Conservation (phyloP, 495 filamentous ascomycete species). For the Penicillium crystallinum region DNA sequence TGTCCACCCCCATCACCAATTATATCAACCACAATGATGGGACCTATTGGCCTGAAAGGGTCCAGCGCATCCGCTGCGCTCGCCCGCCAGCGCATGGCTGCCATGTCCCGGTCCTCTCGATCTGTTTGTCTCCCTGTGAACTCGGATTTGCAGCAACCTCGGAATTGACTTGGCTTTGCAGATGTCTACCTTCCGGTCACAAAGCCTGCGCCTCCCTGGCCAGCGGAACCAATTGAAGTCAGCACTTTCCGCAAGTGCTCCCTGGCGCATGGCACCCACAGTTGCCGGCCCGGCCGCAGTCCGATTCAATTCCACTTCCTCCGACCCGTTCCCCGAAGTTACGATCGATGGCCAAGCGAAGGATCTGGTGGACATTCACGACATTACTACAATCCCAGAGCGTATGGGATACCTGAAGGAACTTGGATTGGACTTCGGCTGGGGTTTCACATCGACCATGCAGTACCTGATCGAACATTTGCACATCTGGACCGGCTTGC, state of each 20-base stretch:
- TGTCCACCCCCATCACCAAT: slow-evolving; percentile 11
- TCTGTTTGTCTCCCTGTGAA: slow-evolving; percentile 28
- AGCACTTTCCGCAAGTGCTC: slow-evolving; percentile 17
- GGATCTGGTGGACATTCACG: slow-evolving; percentile 25
- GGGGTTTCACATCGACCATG: slow-evolving; percentile 63
- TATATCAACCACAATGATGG: slow-evolving; percentile 31
- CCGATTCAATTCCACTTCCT: slow-evolving; percentile 44
- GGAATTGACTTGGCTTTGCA: slow-evolving; percentile 23
- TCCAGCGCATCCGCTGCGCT: slow-evolving; percentile 24
- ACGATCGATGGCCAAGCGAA: slow-evolving; percentile 6
- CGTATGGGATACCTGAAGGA: slow-evolving; percentile 76
- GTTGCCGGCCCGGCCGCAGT: slow-evolving; percentile 22
- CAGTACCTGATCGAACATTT: slow-evolving; percentile 76
- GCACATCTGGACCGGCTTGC: slow-evolving; percentile 64
- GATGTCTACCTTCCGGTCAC: slow-evolving; percentile 38
- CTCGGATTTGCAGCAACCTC: background rate
- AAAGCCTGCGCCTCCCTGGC: slow-evolving; percentile 18
- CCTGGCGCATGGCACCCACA: slow-evolving; percentile 23
- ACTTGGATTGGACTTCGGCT: slow-evolving; percentile 81
- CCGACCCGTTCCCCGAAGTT: slow-evolving; percentile 20
- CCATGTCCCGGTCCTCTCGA: slow-evolving; percentile 31
- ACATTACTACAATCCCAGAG: slow-evolving; percentile 53
- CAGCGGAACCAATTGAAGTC: slow-evolving; percentile 22
- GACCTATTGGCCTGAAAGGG: slow-evolving; percentile 32
- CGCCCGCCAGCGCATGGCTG: slow-evolving; percentile 32